phyloP scores from a whole-genome alignment of 345 rosid genomes.

The Physaria fendleri region DNA sequence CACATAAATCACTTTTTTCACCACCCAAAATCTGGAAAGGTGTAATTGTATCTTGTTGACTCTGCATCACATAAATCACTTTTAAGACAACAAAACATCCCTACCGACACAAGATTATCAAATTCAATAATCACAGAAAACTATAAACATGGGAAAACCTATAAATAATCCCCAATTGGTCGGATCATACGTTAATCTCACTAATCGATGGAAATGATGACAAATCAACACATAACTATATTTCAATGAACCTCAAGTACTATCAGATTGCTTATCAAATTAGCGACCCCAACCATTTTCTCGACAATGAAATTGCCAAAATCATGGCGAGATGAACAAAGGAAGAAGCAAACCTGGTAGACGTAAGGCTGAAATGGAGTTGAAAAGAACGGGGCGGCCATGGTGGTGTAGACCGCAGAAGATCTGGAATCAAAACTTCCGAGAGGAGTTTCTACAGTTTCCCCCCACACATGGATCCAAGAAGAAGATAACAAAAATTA shows the following conservation, averaged over 20 bases:
- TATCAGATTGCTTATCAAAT: background rate
- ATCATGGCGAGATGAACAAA: background rate
- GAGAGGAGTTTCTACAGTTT: background rate
- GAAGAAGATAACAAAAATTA: background rate
- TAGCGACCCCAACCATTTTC: background rate
- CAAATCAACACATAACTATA: background rate
- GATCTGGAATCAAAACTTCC: background rate
- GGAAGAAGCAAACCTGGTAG: conserved; percentile 58
- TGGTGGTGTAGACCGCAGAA: conserved; percentile 24
- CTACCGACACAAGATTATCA: background rate
- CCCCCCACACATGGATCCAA: conserved; percentile 6
- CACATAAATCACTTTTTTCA: too few species aligned
- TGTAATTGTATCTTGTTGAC: conserved; percentile 75
- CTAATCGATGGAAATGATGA: background rate
- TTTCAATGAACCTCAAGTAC: background rate
- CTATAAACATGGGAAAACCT: background rate
- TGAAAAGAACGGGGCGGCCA: conserved; percentile 97
- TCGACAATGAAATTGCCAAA: background rate
- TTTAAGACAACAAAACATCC: background rate
- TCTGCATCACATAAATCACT: conserved; percentile 37
- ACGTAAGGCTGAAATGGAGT: conserved; percentile 98
- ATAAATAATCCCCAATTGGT: background rate
- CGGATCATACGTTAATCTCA: background rate
- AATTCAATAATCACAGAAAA: background rate
- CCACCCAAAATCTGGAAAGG: conserved; percentile 97